phyloP scores from a whole-genome alignment of 1,284 basidiomycete species.

The Ganoderma sinense region DNA sequence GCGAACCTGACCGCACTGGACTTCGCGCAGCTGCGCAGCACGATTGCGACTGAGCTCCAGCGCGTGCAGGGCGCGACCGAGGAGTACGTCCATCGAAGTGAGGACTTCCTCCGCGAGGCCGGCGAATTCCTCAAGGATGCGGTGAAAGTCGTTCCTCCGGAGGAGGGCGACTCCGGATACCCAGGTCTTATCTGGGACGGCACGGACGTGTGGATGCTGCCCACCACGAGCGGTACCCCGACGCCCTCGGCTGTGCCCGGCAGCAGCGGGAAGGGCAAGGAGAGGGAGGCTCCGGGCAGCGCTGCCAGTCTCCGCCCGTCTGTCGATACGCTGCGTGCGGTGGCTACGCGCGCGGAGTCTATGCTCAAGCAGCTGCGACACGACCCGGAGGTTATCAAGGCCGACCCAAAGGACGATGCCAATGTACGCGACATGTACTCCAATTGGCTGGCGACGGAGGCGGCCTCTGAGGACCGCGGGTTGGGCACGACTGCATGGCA shows the following conservation, averaged over 20 bases:
- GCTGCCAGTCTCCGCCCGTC: slow-evolving; percentile 36
- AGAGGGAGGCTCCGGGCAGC: slow-evolving; percentile 29
- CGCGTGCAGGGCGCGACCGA: slow-evolving; percentile 80
- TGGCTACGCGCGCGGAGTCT: slow-evolving; percentile 80
- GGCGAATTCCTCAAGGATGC: slow-evolving; percentile 83
- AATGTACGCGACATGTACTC: slow-evolving; percentile 63
- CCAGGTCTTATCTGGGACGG: slow-evolving; percentile 78
- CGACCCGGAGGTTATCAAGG: slow-evolving; percentile 79
- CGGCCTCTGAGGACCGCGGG: slow-evolving; percentile 62
- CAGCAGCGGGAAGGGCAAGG: slow-evolving; percentile 55
- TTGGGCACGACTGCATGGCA: slow-evolving; percentile 64
- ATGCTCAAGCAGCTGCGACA: slow-evolving; percentile 78
- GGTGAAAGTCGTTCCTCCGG: slow-evolving; percentile 89
- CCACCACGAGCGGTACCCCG: slow-evolving; percentile 45
- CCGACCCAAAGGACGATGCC: slow-evolving; percentile 77
- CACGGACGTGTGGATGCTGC: slow-evolving; percentile 81
- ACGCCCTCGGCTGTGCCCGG: slow-evolving; percentile 16
- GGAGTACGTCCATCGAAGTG: slow-evolving; percentile 84
- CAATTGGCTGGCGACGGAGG: slow-evolving; percentile 65
- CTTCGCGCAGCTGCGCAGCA: slow-evolving; percentile 68
- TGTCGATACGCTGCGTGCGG: slow-evolving; percentile 56
- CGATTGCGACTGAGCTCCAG: slow-evolving; percentile 74
- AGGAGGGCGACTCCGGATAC: slow-evolving; percentile 48
- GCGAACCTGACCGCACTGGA: slow-evolving; percentile 52
- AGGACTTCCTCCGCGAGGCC: slow-evolving; percentile 75